These are phyloP conservation scores for Boletales sp. DNA, from an alignment of 768 basidiomycete genomes.

Conservation along the genomic window DNA sequence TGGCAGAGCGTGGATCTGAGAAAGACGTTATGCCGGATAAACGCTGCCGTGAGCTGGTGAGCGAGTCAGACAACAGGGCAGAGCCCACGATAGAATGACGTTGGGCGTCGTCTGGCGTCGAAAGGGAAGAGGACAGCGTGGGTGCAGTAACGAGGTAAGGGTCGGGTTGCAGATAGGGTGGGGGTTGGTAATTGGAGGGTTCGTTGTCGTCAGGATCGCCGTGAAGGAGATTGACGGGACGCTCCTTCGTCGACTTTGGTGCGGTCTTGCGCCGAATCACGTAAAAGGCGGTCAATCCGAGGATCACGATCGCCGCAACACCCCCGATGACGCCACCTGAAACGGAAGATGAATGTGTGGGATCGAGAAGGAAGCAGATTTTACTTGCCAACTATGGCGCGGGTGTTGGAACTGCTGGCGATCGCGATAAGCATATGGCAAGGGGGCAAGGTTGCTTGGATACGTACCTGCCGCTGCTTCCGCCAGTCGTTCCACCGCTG, in stretches of 20 bases:
- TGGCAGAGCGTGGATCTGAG: conserved; percentile 42
- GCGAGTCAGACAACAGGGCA: conserved; percentile 15
- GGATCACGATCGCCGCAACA: conserved; percentile 44
- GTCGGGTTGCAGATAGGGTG: conserved; percentile 71
- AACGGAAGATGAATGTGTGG: conserved; percentile 4
- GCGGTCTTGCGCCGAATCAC: conserved; percentile 47
- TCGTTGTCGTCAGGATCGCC: conserved; percentile 51
- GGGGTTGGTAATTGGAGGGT: conserved; percentile 45
- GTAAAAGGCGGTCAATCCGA: conserved; percentile 42
- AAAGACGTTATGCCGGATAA: conserved; percentile 26
- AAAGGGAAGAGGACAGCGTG: conserved; percentile 38
- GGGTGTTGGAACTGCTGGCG: conserved; percentile 33
- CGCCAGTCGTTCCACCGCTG: conserved; percentile 31
- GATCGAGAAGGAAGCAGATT: neutral
- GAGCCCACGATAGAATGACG: conserved; percentile 20
- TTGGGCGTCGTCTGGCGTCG: conserved; percentile 27
- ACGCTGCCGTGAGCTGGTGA: conserved; percentile 22
- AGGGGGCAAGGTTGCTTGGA: neutral
- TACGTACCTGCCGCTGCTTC: conserved; percentile 26
- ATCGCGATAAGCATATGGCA: neutral
- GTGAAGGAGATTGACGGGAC: conserved; percentile 65
- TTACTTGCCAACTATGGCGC: conserved; percentile 48
- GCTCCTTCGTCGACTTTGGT: conserved; percentile 44
- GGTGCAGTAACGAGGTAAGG: conserved; percentile 72
- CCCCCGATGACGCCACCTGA: conserved; percentile 57